Conservation (phyloP, 2,329 filamentous ascomycete species). For the Zasmidium angulare region DNA sequence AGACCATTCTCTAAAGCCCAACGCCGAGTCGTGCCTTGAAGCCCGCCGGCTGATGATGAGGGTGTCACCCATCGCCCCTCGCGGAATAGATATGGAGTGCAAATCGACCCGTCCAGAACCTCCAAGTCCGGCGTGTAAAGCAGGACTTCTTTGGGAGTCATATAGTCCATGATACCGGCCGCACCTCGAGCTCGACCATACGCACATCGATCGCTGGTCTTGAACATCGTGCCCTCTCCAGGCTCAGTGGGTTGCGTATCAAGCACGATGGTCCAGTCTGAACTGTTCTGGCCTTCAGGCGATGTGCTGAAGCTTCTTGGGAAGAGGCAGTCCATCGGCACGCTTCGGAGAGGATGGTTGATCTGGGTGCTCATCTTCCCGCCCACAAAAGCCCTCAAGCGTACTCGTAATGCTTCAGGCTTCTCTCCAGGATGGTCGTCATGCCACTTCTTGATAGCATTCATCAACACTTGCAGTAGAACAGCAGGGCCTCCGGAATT, state of each 20-base stretch:
- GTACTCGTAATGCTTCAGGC: slow-evolving; percentile 38
- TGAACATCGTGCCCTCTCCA: slow-evolving; percentile 74
- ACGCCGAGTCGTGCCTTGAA: slow-evolving; percentile 76
- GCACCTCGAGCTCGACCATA: slow-evolving; percentile 71
- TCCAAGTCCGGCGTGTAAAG: slow-evolving; percentile 64
- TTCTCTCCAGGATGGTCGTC: slow-evolving; percentile 30
- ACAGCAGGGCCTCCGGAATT: slow-evolving; percentile 45
- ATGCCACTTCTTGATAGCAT: slow-evolving; percentile 36
- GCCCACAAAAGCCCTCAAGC: slow-evolving; percentile 58
- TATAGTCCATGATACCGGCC: slow-evolving; percentile 51
- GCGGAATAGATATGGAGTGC: slow-evolving; percentile 79
- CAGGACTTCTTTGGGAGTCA: slow-evolving; percentile 65
- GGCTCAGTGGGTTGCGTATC: slow-evolving; percentile 54
- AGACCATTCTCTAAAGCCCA: slow-evolving; percentile 74
- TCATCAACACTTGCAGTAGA: slow-evolving; percentile 33
- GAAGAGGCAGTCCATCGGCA: slow-evolving; percentile 56
- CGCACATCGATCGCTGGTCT: slow-evolving; percentile 72
- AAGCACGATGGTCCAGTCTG: slow-evolving; percentile 45
- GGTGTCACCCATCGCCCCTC: slow-evolving; percentile 77
- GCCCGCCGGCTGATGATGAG: slow-evolving; percentile 66
- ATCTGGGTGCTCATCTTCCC: slow-evolving; percentile 42
- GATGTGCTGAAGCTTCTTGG: slow-evolving; percentile 54
- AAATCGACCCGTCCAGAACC: slow-evolving; percentile 80
- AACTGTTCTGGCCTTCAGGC: slow-evolving; percentile 26
- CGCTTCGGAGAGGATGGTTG: slow-evolving; percentile 36